These are phyloP conservation scores for Aspergillus costaricaensis DNA, from an alignment of 2,329 filamentous ascomycete species.

Conservation along the genomic window DNA sequence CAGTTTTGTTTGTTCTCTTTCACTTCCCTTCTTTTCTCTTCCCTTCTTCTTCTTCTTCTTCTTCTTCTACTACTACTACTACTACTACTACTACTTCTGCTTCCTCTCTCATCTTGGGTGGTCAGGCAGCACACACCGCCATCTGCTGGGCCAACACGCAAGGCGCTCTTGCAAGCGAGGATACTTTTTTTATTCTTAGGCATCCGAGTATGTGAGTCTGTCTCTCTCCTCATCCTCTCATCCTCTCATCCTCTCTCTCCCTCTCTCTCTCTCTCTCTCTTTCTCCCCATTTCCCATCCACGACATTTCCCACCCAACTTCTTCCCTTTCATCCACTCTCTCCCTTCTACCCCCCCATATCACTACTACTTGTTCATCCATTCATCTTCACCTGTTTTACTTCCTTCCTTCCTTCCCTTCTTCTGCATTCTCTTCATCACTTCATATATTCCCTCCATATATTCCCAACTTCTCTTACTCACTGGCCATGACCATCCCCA, in stretches of 20 bases:
- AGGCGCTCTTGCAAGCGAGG: slow-evolving; percentile 10
- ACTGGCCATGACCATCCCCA: slow-evolving; percentile 12
- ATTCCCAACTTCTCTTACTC: slow-evolving; percentile 1
- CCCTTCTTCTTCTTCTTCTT: neutral
- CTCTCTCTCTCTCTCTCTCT: neutral
- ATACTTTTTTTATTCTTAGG: slow-evolving; percentile 4
- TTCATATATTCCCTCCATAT: neutral
- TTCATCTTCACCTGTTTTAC: no score
- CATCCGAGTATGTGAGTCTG: slow-evolving; percentile 5
- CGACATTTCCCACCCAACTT: no score
- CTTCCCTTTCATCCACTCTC: no score
- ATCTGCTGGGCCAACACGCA: slow-evolving; percentile 11
- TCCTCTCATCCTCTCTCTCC: slow-evolving; percentile 3
- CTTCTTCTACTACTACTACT: neutral
- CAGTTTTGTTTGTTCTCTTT: neutral
- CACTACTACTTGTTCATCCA: no score
- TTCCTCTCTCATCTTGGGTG: neutral
- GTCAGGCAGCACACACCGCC: slow-evolving; percentile 13
- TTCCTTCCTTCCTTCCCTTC: no score
- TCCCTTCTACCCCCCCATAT: neutral
- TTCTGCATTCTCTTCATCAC: no score
- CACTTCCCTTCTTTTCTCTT: neutral
- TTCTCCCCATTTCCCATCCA: neutral
- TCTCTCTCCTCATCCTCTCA: neutral
- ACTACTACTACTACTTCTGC: neutral